Base-by-base conservation (phyloP, 116 monocot species). In the Iris pallida region DNA sequence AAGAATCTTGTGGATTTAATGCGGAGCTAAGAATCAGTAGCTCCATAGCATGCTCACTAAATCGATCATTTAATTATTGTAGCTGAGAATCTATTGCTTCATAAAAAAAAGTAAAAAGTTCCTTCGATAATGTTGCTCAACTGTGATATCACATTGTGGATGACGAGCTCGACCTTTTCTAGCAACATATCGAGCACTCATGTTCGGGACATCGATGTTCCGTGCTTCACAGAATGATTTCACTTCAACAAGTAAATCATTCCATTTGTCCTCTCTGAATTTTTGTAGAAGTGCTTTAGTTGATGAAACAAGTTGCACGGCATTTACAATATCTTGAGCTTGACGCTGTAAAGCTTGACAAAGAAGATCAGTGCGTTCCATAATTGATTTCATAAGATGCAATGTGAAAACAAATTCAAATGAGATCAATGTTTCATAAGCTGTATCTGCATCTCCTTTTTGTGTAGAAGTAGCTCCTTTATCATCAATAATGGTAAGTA, bases 81-180 rank as follows among this genome's bases (percentile, higher is more conserved):
- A 71, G 41, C 51, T 71, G 59, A 60, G 20, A 48, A 52, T 71
- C 59, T 48, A 71, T 13, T 49, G 20, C 14, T 4, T 2, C 4
- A 16, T 30, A 14, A 45, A 77, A 71, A n/a, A n/a, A n/a, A n/a
- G n/a, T n/a, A n/a, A n/a, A n/a, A 14, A 60, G 7, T 57, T 77
- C 45, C 5, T 15, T 14, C 5, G 4, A 14, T 57, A 76, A 56
- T 63, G 11, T 55, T 70, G 70, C 7, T 49, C 54, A 13, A 64
- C 7, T 45, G 60, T 60, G 11, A 63, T 55, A 16, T 61, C 7
- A 10, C n/a, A n/a, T n/a, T 51, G n/a, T 61, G 42, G 19, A 43
- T 61, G 14, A 6, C 20, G 61, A 48, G 14, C 2, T 48, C 16
- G 15, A 46, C 19, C 16, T 57, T 8, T 3, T 54, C 57, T 20